phyloP scores from a whole-genome alignment of 116 monocot genomes.

The Posidonia oceanica region DNA sequence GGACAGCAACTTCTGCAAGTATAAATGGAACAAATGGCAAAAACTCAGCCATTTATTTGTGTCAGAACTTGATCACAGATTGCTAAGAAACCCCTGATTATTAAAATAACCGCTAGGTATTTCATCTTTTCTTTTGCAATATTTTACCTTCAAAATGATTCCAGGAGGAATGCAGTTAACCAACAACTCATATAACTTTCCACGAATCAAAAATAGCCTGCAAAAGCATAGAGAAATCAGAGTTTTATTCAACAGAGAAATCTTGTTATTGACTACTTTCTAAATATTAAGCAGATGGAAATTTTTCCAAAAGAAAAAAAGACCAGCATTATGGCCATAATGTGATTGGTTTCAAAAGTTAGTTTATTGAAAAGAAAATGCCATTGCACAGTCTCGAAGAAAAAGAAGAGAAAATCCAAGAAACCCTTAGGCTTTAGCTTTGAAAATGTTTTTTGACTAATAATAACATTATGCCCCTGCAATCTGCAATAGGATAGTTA shows the following conservation, averaged over 20 bases:
- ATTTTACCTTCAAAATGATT: slow-evolving; percentile 74
- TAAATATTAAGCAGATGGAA: too few species aligned
- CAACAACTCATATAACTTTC: slow-evolving; percentile 89
- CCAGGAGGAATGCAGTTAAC: slow-evolving; percentile 95
- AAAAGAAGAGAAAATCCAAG: too few species aligned
- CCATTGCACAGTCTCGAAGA: too few species aligned
- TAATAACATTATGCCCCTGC: not conserved
- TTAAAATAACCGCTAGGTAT: not conserved
- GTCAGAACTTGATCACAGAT: not conserved
- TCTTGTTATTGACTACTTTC: not conserved
- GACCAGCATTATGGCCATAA: not conserved
- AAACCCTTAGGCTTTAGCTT: not conserved
- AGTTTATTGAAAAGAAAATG: too few species aligned
- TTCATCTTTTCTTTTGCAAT: not conserved
- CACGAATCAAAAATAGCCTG: slow-evolving; percentile 83
- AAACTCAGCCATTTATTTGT: too few species aligned
- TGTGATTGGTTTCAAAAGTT: not conserved
- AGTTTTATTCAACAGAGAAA: not conserved
- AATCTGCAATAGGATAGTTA: not conserved
- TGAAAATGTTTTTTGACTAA: not conserved
- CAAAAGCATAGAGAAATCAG: not conserved
- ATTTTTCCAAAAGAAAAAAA: too few species aligned
- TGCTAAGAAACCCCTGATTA: not conserved
- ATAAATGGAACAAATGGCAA: not conserved
- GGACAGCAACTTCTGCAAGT: slow-evolving; percentile 73